These are phyloP conservation scores for Carex kokanica DNA, from an alignment of 176 grass and related monocot species.

Conservation along the genomic window DNA sequence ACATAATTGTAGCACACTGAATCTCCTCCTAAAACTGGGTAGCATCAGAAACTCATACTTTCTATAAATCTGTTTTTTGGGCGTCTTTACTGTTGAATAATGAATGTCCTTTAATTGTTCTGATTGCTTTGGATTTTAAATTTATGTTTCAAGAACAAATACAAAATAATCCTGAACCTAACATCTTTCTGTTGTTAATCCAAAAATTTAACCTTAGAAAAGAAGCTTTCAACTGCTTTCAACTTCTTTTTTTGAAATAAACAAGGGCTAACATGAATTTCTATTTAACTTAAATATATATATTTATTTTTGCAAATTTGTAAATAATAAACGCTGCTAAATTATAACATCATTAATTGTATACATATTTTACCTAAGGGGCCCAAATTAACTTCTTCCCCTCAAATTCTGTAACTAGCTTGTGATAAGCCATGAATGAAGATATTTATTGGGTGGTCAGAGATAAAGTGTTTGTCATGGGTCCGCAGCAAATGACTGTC, in stretches of 20 bases:
- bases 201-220: background rate
- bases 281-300: background rate
- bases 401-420: slow-evolving; percentile 6
- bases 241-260: background rate
- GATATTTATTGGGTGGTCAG: slow-evolving; percentile 34
- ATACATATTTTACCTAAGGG: background rate
- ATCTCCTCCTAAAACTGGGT: background rate
- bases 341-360: background rate
- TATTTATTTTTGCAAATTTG: background rate
- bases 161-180: background rate
- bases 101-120: background rate
- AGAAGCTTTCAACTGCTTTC: background rate
- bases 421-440: background rate
- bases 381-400: background rate
- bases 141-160: background rate
- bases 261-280: background rate
- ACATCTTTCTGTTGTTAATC: background rate
- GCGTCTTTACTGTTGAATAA: background rate
- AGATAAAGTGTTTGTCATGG: slow-evolving; percentile 18
- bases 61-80: background rate
- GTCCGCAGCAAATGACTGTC: slow-evolving; percentile 12
- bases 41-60: slow-evolving; percentile 1
- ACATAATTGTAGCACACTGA: background rate
- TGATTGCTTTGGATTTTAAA: background rate
- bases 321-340: background rate